phyloP scores from a whole-genome alignment of 257 asterid genomes.

The Solanum paucissectum region DNA sequence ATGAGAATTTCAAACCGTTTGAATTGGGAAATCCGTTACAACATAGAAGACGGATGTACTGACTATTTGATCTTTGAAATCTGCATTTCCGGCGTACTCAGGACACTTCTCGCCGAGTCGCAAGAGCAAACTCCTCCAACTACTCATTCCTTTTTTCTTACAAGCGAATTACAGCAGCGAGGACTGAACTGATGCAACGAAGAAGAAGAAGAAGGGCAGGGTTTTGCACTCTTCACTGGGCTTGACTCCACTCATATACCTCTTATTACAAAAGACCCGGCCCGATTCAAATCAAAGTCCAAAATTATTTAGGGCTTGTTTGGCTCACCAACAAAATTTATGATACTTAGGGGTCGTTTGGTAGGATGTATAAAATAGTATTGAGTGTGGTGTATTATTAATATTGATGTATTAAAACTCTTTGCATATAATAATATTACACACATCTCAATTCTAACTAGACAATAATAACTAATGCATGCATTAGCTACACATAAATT shows the following conservation, averaged over 20 bases:
- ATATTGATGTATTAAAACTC: too few species aligned
- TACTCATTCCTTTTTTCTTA: conserved; percentile 36
- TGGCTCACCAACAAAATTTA: neutral
- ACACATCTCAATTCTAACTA: too few species aligned
- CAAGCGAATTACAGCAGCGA: neutral
- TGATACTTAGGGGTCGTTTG: neutral
- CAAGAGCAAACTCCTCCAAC: conserved; percentile 66
- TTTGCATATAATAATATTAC: too few species aligned
- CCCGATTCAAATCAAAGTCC: neutral
- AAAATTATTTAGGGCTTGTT: neutral
- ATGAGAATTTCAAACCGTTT: neutral
- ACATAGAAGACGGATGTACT: conserved; percentile 2
- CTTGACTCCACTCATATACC: neutral
- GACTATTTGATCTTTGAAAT: conserved; percentile 84
- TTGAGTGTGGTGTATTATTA: too few species aligned
- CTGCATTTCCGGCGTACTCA: conserved; percentile 75
- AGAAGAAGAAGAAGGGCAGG: neutral
- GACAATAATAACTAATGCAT: too few species aligned
- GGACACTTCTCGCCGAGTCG: conserved; percentile 91
- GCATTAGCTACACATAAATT: too few species aligned
- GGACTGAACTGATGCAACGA: neutral
- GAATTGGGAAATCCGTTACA: neutral
- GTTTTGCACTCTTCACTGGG: neutral
- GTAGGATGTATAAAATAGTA: neutral
- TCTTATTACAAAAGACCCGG: neutral